Percentiles rank a stretch among this genome's conserved stretches.
Evolutionary conservation across 2,329 filamentous ascomycete species (phyloP).

Genomic region (Aspergillus piperis): DNA sequence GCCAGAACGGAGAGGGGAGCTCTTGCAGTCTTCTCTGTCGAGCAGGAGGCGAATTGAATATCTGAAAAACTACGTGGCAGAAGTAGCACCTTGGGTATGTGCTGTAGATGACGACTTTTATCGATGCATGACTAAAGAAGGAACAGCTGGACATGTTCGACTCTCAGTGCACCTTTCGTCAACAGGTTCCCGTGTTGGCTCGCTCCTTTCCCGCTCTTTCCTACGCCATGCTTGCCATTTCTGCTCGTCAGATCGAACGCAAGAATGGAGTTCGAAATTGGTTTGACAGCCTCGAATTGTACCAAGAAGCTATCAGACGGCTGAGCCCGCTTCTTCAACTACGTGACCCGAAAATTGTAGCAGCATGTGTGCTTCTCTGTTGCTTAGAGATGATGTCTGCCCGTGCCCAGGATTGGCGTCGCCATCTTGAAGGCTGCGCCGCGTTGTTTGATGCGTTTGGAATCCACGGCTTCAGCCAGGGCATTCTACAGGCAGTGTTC

Average conservation of each 20-base stretch:
- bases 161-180: conserved; percentile 53
- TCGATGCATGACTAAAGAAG: too few relatives aligned
- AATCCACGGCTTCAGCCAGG: conserved; percentile 55
- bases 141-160: conserved; percentile 60
- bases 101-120: too few relatives aligned
- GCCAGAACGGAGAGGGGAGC: conserved; percentile 2
- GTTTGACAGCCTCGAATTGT: conserved; percentile 55
- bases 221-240: conserved; percentile 57
- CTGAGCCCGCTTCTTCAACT: conserved; percentile 52
- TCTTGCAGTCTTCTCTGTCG: conserved; percentile 30
- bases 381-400: conserved; percentile 58
- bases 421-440: conserved; percentile 60
- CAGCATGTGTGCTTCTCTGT: conserved; percentile 56
- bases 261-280: conserved; percentile 48
- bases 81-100: conserved; percentile 56
- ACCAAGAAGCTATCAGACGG: conserved; percentile 55
- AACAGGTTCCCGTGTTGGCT: conserved; percentile 53
- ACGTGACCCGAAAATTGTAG: conserved; percentile 53
- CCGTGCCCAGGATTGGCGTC: conserved; percentile 53
- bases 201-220: conserved; percentile 48
- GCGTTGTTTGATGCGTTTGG: conserved; percentile 54
- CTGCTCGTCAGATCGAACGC: conserved; percentile 56
- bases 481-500: conserved; percentile 56
- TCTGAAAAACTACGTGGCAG: conserved; percentile 54
- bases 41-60: conserved; percentile 41